Evolutionary conservation across 2,329 filamentous ascomycete species (phyloP).

Genomic region (Triangularia verruculosa): DNA sequence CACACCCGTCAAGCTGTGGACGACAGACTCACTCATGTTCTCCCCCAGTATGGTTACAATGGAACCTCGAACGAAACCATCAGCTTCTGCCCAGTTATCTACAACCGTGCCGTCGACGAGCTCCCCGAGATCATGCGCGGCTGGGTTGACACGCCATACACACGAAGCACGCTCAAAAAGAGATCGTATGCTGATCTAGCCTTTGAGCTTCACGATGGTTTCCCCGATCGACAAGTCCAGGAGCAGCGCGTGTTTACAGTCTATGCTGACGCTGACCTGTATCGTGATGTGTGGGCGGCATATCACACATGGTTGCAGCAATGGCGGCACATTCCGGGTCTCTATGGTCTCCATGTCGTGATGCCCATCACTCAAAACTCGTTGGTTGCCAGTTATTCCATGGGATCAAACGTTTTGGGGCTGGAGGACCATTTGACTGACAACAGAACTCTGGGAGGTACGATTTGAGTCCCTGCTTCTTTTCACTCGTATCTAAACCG

Average conservation of each 20-base stretch:
- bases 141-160: not conserved
- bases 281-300: not conserved
- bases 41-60: not conserved
- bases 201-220: slow-evolving; percentile 7
- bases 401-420: not conserved
- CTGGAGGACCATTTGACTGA: not conserved
- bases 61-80: not conserved
- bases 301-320: slow-evolving; percentile 1
- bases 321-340: not conserved
- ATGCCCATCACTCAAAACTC: not conserved
- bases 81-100: not conserved
- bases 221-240: slow-evolving; percentile 4
- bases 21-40: not conserved
- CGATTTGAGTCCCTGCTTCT: not conserved
- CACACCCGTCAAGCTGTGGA: not conserved
- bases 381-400: not conserved
- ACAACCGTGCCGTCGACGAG: not conserved
- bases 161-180: slow-evolving; percentile 8
- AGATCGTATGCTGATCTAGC: slow-evolving; percentile 11
- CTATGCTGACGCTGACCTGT: not conserved
- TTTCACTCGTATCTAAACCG: not conserved
- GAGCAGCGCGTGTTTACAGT: not conserved
- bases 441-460: not conserved
- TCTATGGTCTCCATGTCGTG: slow-evolving; percentile 8
- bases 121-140: not conserved